Evolutionary conservation across 202 grass and related monocot species (phyloP), one percentile per base, ranked within the genome.

Genomic region (Setaria italica): DNA sequence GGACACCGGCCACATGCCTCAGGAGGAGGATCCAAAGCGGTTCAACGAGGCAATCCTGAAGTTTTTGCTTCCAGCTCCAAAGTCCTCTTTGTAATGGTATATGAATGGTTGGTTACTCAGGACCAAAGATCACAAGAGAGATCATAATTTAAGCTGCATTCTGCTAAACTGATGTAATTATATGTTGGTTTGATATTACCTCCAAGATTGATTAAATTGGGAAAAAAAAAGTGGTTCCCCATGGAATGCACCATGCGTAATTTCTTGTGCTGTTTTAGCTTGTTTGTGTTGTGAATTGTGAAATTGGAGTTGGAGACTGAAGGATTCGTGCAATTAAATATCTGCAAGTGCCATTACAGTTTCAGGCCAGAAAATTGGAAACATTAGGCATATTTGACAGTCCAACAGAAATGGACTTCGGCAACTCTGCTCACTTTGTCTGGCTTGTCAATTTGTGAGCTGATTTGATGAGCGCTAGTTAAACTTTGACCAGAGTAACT

Each of bases 41-140:
- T 97, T 97, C 80, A 97, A 97, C 32, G 49, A 91, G 48, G 62
- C 92, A 49, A 69, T 97, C 7, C 20, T 97, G 21, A 90, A 88
- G 72, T 97, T 97, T 63, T 82, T 97, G 41, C 73, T 87, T 16
- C 67, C 85, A 5, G 2, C 62, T 87, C 62, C 76, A 5, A 84
- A 13, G n/a, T 70, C 75, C 8, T 74, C 80, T 1, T 79, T 87
- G 69, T 90, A 70, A 90, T 10, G 11, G 0, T 3, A 46, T 32
- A 20, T n/a, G 41, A 33, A 17, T 50, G n/a, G 3, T 49, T 50
- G n/a, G 3, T 49, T 45, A 19, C 13, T 82, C 32, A 35, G 14
- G 49, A 2, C 2, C 4, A 56, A 39, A 60, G 8, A 86, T 73
- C 20, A 3, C 39, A 7, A 15, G 2, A 41, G 6, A 42, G 21